A percentile compares a stretch with the other conserved stretches of the same genome.
These are phyloP conservation scores for Fraxinus greggii DNA, from an alignment of 305 asterid species.

Conservation along the genomic window DNA sequence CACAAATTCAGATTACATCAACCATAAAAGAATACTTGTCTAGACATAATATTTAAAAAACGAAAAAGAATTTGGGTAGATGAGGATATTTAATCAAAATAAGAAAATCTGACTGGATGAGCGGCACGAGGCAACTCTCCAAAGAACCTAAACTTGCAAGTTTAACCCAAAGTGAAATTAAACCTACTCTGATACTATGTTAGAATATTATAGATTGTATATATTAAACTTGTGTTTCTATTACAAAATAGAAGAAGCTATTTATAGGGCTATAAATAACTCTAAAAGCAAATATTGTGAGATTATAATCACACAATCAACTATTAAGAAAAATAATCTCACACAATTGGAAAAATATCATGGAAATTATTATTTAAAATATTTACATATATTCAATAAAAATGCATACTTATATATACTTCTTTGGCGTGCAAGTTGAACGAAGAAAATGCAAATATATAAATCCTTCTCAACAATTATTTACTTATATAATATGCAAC, in stretches of 20 bases:
- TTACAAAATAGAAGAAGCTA: neutral
- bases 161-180: neutral
- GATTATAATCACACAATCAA: neutral
- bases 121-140: neutral
- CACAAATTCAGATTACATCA: neutral
- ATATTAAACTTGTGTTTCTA: no score
- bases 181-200: neutral
- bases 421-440: neutral
- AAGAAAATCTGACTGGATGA: neutral
- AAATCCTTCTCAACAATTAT: neutral
- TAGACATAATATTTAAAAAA: no score
- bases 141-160: neutral
- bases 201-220: no score
- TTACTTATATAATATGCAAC: slow-evolving; percentile 32
- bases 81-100: neutral
- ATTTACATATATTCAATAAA: neutral
- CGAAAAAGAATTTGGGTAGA: neutral
- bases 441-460: neutral
- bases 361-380: neutral
- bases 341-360: neutral
- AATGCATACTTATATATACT: neutral
- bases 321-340: neutral
- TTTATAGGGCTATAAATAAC: neutral
- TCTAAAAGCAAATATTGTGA: no score
- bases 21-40: neutral